phyloP scores from a whole-genome alignment of 768 basidiomycete species.

The Boletus sp. region DNA sequence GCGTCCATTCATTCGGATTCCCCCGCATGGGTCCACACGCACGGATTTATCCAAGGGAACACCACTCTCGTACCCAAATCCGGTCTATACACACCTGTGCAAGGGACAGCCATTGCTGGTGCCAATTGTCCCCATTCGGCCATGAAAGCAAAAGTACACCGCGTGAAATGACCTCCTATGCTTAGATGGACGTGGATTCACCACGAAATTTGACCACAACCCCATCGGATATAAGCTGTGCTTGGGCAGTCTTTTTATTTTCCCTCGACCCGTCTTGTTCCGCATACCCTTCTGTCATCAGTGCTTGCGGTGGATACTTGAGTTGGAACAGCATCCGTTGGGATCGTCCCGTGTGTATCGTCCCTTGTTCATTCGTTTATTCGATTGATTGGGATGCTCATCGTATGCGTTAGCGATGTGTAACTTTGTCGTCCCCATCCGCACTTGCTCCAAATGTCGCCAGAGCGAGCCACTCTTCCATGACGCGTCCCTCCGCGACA shows the following conservation, averaged over 20 bases:
- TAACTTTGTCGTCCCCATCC: slow-evolving; percentile 29
- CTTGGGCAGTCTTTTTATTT: not conserved
- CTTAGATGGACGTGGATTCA: slow-evolving; percentile 4
- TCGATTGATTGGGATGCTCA: not conserved
- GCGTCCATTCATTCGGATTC: not conserved
- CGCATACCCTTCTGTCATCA: not conserved
- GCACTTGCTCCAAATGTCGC: slow-evolving; percentile 30
- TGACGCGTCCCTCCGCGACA: slow-evolving; percentile 9
- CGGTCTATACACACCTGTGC: not conserved
- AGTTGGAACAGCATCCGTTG: no score
- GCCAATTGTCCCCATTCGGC: slow-evolving; percentile 10
- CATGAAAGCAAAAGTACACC: slow-evolving; percentile 7
- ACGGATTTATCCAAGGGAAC: slow-evolving; percentile 1
- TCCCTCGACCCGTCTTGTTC: not conserved
- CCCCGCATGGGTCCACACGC: not conserved
- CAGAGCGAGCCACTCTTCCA: slow-evolving; percentile 26
- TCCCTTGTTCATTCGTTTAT: not conserved
- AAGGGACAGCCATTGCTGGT: not conserved
- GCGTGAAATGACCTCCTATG: slow-evolving; percentile 7
- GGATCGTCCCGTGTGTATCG: not conserved
- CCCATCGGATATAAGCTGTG: slow-evolving; percentile 10
- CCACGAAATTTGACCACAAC: not conserved
- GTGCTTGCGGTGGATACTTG: not conserved
- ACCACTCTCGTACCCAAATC: slow-evolving; percentile 1
- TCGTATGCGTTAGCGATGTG: slow-evolving; percentile 20